Conservation (phyloP, 2,329 filamentous ascomycete species). For the Monosporascus sp. region DNA sequence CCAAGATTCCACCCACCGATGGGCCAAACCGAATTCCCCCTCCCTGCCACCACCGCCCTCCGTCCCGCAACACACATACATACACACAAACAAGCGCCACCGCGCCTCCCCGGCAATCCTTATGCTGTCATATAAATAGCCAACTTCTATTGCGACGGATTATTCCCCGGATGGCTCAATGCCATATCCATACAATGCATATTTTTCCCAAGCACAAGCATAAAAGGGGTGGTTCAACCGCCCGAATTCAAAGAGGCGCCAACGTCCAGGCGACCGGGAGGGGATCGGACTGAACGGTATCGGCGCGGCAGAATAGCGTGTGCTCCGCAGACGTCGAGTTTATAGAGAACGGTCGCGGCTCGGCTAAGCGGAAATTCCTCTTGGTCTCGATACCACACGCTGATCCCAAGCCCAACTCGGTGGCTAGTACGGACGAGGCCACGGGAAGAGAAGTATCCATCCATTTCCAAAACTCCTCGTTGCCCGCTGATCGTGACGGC, state of each 20-base stretch:
- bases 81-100: not conserved
- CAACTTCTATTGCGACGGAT: constrained; percentile 13
- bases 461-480: constrained; percentile 23
- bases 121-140: constrained; percentile 10
- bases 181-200: no score
- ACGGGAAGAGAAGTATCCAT: constrained; percentile 15
- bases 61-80: no score
- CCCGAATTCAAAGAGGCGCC: no score
- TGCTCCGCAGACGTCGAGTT: not conserved
- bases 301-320: not conserved
- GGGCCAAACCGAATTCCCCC: no score
- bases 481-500: constrained; percentile 17
- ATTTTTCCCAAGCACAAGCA: no score
- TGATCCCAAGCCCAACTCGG: constrained; percentile 8
- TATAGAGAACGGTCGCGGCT: not conserved
- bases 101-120: constrained; percentile 8
- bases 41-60: no score
- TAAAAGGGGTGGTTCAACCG: no score
- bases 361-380: not conserved
- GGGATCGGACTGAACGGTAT: no score
- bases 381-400: not conserved
- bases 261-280: no score
- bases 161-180: no score
- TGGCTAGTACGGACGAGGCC: constrained; percentile 10
- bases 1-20: no score